These are phyloP conservation scores for Urostyla sp. DNA, from an alignment of 73 alveolate species.

Conservation along the genomic window DNA sequence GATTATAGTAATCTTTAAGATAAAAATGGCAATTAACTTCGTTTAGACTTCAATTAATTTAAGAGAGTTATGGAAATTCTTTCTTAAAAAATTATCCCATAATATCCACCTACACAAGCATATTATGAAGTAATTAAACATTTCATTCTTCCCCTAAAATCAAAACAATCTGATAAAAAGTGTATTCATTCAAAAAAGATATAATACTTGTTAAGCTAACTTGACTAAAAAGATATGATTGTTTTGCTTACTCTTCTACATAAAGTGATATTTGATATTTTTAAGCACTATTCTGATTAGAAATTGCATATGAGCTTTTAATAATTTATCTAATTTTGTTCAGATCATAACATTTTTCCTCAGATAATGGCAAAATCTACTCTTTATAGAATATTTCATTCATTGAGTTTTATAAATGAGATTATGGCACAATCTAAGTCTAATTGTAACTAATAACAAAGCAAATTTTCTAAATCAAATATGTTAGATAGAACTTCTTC, in stretches of 20 bases:
- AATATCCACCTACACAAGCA: neutral
- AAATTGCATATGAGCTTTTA: slow-evolving; percentile 29
- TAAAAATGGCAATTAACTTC: slow-evolving; percentile 11
- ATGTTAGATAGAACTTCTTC: neutral
- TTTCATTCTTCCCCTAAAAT: slow-evolving; percentile 1
- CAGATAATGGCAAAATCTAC: slow-evolving; percentile 6
- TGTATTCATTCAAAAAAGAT: slow-evolving; percentile 9
- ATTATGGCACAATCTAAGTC: neutral
- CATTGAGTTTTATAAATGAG: slow-evolving; percentile 34
- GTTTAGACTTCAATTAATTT: slow-evolving; percentile 14
- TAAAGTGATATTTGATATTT: slow-evolving; percentile 22
- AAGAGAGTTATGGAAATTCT: slow-evolving; percentile 2
- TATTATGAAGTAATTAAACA: slow-evolving; percentile 5
- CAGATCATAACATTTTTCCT: slow-evolving; percentile 47
- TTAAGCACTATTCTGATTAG: slow-evolving; percentile 11
- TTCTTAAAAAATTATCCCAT: neutral
- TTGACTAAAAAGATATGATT: slow-evolving; percentile 24
- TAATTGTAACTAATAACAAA: neutral
- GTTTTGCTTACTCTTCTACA: slow-evolving; percentile 16
- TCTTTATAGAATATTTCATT: slow-evolving; percentile 30
- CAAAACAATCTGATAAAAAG: neutral
- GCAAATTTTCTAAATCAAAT: neutral
- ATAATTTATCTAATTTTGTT: slow-evolving; percentile 23
- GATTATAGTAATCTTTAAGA: slow-evolving; percentile 4
- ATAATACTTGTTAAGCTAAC: neutral